A percentile compares a stretch with the other conserved stretches of the same genome.
phyloP scores from a whole-genome alignment of 805 yeast genomes.

The Candida odintsovae region DNA sequence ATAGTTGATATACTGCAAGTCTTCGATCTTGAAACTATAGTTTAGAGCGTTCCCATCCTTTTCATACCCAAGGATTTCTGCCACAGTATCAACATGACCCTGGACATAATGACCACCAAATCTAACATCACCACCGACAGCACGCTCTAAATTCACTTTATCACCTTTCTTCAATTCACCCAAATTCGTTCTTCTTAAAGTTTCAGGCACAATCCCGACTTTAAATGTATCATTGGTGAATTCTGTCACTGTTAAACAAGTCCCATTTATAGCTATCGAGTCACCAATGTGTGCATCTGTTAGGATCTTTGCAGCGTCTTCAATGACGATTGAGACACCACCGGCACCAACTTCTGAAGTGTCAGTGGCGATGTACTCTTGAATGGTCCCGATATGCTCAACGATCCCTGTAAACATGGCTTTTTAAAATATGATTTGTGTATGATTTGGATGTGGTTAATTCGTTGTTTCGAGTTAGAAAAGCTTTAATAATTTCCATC shows the following conservation, averaged over 20 bases:
- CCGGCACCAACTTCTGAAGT: constrained; percentile 52
- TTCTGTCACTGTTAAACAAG: constrained; percentile 87
- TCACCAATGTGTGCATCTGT: constrained; percentile 89
- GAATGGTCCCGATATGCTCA: constrained; percentile 70
- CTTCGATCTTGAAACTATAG: constrained; percentile 69
- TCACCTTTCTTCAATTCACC: constrained; percentile 53
- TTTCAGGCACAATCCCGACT: constrained; percentile 92
- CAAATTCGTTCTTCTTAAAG: constrained; percentile 74
- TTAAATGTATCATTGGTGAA: constrained; percentile 59
- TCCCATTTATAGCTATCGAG: constrained; percentile 85
- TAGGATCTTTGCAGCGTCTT: constrained; percentile 56
- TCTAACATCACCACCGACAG: constrained; percentile 73
- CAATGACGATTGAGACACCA: constrained; percentile 67
- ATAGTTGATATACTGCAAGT: constrained; percentile 51
- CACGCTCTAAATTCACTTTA: constrained; percentile 85
- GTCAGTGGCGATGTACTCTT: constrained; percentile 42
- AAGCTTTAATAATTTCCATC: no score
- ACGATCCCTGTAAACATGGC: constrained; percentile 92
- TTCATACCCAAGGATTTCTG: constrained; percentile 45
- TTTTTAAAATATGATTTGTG: no score
- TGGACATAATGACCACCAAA: constrained; percentile 98
- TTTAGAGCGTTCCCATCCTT: constrained; percentile 75
- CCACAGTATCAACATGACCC: constrained; percentile 94
- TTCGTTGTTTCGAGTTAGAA: no score
- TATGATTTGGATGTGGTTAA: no score